phyloP scores from a whole-genome alignment of 306 rosid species.

The Amphicarpaea edgeworthii region DNA sequence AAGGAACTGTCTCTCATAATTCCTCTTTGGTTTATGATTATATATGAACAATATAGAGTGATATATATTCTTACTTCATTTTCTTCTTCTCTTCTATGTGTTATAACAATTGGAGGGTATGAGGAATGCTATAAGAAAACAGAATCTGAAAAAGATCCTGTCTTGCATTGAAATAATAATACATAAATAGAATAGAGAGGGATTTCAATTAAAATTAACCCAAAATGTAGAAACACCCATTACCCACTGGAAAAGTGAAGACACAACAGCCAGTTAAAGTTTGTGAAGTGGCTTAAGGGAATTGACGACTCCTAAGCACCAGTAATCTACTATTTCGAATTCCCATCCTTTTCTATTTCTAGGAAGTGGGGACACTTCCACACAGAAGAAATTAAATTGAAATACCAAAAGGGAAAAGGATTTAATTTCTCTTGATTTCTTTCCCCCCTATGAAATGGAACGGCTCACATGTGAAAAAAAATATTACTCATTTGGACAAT shows the following conservation, averaged over 20 bases:
- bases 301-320: constrained; percentile 25
- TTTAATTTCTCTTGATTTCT: constrained; percentile 10
- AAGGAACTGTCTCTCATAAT: constrained; percentile 45
- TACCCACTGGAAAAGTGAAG: constrained; percentile 28
- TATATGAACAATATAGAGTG: constrained; percentile 8
- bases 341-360: not conserved
- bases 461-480: not conserved
- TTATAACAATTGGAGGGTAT: not conserved
- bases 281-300: constrained; percentile 19
- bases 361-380: constrained; percentile 24
- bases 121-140: not conserved
- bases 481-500: not conserved
- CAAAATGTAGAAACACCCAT: not conserved
- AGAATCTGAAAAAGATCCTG: not conserved
- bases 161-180: not conserved
- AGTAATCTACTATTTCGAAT: not conserved
- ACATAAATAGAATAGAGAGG: not conserved
- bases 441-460: not conserved
- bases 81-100: not conserved
- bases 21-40: constrained; percentile 41
- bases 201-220: constrained; percentile 1
- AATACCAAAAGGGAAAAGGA: not conserved
- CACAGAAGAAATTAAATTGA: constrained; percentile 18
- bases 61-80: not conserved
- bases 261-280: not conserved